Conservation (phyloP, 768 basidiomycete genomes). For the Hortiboletus flavorubellus region DNA sequence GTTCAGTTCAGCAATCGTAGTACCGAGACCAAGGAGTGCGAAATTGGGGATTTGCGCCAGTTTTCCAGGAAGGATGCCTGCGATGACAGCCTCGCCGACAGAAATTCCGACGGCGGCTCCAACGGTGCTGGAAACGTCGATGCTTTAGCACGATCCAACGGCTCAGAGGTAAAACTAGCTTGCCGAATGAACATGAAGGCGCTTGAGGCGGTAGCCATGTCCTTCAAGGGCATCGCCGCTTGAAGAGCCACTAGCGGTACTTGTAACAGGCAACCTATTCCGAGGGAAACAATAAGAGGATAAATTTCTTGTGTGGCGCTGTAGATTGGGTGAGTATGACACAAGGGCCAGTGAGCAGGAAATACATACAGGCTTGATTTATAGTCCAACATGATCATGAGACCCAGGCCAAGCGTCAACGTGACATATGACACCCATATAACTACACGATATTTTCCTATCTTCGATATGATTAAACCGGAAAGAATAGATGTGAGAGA, state of each 20-base stretch:
- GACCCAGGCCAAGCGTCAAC: slow-evolving; percentile 63
- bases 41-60: slow-evolving; percentile 35
- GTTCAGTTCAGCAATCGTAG: slow-evolving; percentile 41
- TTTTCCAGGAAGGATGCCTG: slow-evolving; percentile 44
- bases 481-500: slow-evolving; percentile 51
- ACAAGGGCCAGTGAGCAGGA: neutral
- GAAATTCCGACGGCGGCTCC: slow-evolving; percentile 79
- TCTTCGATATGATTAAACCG: slow-evolving; percentile 56
- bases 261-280: slow-evolving; percentile 66
- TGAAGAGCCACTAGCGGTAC: slow-evolving; percentile 70
- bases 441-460: slow-evolving; percentile 54
- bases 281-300: slow-evolving; percentile 63
- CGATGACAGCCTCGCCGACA: slow-evolving; percentile 67
- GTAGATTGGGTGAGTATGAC: slow-evolving; percentile 4
- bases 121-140: slow-evolving; percentile 43
- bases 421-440: slow-evolving; percentile 63
- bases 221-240: slow-evolving; percentile 82
- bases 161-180: neutral
- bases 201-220: slow-evolving; percentile 80
- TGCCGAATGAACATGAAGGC: slow-evolving; percentile 71
- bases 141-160: neutral
- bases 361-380: slow-evolving; percentile 37
- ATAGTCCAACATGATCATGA: slow-evolving; percentile 69
- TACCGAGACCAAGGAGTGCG: slow-evolving; percentile 29
- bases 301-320: slow-evolving; percentile 63